Evolutionary conservation across 2,329 filamentous ascomycete genomes (phyloP).

Genomic region (Aspergillus tamarii): DNA sequence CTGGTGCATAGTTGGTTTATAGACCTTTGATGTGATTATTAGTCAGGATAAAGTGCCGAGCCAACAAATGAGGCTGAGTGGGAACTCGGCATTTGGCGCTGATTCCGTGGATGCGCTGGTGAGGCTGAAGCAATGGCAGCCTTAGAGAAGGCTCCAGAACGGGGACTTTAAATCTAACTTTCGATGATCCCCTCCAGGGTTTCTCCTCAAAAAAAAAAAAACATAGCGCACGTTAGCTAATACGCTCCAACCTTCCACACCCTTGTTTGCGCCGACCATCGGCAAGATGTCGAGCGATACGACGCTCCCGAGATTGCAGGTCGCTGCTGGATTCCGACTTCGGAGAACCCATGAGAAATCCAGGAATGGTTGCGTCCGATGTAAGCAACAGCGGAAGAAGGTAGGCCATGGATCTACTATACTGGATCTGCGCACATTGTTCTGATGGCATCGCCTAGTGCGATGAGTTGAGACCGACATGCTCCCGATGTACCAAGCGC

Average conservation of each 20-base stretch:
- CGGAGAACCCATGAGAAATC: conserved; percentile 37
- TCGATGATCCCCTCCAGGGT: not conserved
- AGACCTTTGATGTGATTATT: no score
- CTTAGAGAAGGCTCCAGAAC: not conserved
- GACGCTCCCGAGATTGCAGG: conserved; percentile 3
- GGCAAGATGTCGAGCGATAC: conserved; percentile 7
- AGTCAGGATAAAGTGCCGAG: no score
- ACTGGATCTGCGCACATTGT: not conserved
- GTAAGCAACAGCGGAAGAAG: conserved; percentile 42
- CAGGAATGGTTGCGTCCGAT: conserved; percentile 37
- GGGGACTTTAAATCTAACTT: not conserved
- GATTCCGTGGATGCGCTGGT: not conserved
- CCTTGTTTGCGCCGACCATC: no score
- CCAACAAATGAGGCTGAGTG: not conserved
- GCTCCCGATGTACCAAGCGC: conserved; percentile 38
- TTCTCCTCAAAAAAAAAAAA: not conserved
- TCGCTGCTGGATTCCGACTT: conserved; percentile 18
- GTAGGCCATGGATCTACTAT: conserved; percentile 19
- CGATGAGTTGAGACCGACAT: conserved; percentile 38
- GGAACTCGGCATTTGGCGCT: not conserved
- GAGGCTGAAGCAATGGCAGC: not conserved
- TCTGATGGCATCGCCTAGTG: conserved; percentile 31
- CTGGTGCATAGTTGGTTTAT: no score
- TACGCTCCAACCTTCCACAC: conserved; percentile 1
- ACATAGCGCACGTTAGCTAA: not conserved